phyloP scores from a whole-genome alignment of 2,329 filamentous ascomycete species.

The Monosporascus sp. region DNA sequence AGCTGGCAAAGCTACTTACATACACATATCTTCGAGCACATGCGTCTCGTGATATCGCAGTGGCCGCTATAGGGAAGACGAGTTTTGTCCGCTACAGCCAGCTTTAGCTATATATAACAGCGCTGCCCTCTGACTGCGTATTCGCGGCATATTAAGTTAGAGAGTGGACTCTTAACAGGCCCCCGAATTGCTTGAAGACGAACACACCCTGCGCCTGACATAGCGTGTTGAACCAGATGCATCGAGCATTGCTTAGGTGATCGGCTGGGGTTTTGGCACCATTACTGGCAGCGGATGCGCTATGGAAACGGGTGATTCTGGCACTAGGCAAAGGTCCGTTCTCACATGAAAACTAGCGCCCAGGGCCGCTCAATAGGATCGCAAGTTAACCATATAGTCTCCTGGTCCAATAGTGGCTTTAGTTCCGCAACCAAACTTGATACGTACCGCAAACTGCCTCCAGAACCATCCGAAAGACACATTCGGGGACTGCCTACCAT shows the following conservation, averaged over 20 bases:
- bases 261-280: conserved; percentile 27
- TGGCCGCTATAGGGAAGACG: neutral
- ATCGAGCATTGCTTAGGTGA: conserved; percentile 22
- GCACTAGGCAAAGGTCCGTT: conserved; percentile 31
- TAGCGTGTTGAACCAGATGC: conserved; percentile 23
- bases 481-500: conserved; percentile 22
- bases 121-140: neutral
- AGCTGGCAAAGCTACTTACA: neutral
- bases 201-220: neutral
- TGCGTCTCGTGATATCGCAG: neutral
- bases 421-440: conserved; percentile 23
- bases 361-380: conserved; percentile 9
- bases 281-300: conserved; percentile 27
- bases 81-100: neutral
- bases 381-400: conserved; percentile 19
- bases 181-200: neutral
- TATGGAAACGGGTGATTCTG: conserved; percentile 32
- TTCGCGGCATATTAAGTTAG: neutral
- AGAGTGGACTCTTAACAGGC: neutral
- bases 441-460: conserved; percentile 19
- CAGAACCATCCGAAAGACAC: conserved; percentile 17
- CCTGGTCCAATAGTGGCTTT: conserved; percentile 22
- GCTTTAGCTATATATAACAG: neutral
- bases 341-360: conserved; percentile 13
- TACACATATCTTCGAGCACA: neutral